These are phyloP conservation scores for Aureobasidium sp. DNA, from an alignment of 2,329 filamentous ascomycete species.

Conservation along the genomic window DNA sequence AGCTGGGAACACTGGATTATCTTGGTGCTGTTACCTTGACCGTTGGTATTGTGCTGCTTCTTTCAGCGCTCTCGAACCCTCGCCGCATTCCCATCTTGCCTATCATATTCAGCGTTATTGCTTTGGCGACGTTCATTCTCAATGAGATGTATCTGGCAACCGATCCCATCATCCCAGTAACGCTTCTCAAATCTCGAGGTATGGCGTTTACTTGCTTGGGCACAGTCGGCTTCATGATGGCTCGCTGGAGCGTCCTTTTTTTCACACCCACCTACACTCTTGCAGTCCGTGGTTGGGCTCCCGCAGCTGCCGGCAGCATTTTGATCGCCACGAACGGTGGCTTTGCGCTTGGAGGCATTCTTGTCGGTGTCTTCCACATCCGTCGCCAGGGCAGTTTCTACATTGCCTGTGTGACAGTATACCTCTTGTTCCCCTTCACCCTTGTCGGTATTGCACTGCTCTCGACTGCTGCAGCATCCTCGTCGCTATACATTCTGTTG, in stretches of 20 bases:
- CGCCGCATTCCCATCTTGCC: conserved; percentile 50
- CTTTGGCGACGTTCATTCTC: conserved; percentile 49
- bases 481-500: conserved; percentile 46
- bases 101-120: conserved; percentile 49
- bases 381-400: conserved; percentile 66
- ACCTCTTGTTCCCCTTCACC: conserved; percentile 52
- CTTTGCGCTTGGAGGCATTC: conserved; percentile 63
- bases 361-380: conserved; percentile 69
- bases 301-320: conserved; percentile 63
- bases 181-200: conserved; percentile 59
- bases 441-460: conserved; percentile 49
- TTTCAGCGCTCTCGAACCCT: conserved; percentile 59
- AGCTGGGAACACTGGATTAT: conserved; percentile 61
- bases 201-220: conserved; percentile 65
- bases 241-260: conserved; percentile 72
- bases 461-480: conserved; percentile 44
- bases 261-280: conserved; percentile 74
- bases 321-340: conserved; percentile 74
- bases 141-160: conserved; percentile 55
- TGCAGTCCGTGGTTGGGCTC: conserved; percentile 60
- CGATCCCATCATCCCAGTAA: conserved; percentile 67
- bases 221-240: conserved; percentile 70
- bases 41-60: conserved; percentile 58
- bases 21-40: conserved; percentile 58
- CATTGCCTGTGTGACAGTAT: conserved; percentile 38